Evolutionary conservation across 179 eudicot genomes (phyloP).

Genomic region (Sideroxylon spinosum): DNA sequence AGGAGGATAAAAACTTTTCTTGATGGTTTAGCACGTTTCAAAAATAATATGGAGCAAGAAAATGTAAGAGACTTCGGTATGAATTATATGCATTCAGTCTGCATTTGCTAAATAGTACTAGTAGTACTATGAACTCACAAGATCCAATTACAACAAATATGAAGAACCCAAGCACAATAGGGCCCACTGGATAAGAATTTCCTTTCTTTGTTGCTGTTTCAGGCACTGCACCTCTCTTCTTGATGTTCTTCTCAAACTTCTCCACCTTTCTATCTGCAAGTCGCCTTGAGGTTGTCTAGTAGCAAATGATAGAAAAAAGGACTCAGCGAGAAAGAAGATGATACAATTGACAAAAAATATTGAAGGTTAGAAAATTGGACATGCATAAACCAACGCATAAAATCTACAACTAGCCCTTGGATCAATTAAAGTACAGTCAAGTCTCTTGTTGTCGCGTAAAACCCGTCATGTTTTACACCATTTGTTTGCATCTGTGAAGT

Average conservation of each 20-base stretch:
- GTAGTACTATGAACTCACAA: constrained; percentile 24
- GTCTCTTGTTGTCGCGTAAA: neutral
- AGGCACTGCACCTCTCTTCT: constrained; percentile 41
- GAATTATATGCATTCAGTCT: neutral
- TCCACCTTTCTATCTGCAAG: constrained; percentile 44
- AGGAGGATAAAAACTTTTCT: neutral
- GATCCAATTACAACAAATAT: constrained; percentile 47
- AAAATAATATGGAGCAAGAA: neutral
- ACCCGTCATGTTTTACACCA: neutral
- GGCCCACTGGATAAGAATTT: constrained; percentile 39
- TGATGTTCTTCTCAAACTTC: constrained; percentile 45
- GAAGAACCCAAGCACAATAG: constrained; percentile 37
- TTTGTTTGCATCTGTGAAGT: neutral
- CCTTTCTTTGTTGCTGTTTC: constrained; percentile 39
- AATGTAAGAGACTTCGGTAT: neutral
- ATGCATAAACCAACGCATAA: neutral
- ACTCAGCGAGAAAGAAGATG: neutral
- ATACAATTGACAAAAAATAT: neutral
- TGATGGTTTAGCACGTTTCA: neutral
- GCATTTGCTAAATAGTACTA: neutral
- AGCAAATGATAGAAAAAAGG: neutral
- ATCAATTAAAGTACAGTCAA: neutral
- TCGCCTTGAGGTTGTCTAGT: constrained; percentile 43
- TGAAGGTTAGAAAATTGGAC: neutral
- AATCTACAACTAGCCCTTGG: neutral